Percentiles rank a stretch among this genome's conserved stretches.
phyloP scores from a whole-genome alignment of 148 eudicot species.

The Rhododendron kiyosumense region DNA sequence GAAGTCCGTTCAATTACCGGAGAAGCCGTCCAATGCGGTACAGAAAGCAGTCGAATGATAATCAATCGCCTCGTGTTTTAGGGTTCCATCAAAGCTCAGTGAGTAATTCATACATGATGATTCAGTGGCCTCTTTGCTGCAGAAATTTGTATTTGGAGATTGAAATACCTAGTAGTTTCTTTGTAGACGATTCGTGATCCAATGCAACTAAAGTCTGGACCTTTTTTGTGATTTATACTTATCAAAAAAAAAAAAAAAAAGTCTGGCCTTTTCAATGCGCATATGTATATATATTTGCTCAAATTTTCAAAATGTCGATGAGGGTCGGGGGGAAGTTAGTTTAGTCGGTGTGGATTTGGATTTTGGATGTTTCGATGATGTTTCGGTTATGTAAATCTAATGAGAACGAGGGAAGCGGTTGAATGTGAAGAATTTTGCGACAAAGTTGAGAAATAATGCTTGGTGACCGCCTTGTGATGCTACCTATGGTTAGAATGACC shows the following conservation, averaged over 20 bases:
- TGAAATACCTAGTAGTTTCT: neutral
- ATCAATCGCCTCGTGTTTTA: neutral
- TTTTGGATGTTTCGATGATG: neutral
- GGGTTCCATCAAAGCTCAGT: neutral
- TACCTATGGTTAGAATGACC: neutral
- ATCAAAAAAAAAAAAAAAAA: no score
- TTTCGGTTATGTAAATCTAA: neutral
- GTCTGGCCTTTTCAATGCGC: neutral
- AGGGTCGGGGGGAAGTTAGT: neutral
- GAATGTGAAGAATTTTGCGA: neutral
- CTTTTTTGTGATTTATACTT: neutral
- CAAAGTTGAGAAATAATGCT: neutral
- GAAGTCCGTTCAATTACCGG: constrained; percentile 16
- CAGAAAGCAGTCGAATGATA: constrained; percentile 9
- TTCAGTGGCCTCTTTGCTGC: neutral
- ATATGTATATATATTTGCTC: neutral
- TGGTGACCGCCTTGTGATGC: neutral
- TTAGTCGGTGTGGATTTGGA: no score
- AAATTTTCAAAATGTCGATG: no score
- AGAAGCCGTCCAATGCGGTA: constrained; percentile 4
- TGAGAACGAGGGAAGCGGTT: neutral
- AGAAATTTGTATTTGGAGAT: neutral
- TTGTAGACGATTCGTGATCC: neutral
- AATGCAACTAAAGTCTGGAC: neutral
- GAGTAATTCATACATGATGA: neutral